Conservation (phyloP, 2,329 filamentous ascomycete genomes). For the Cladosporium halotolerans region DNA sequence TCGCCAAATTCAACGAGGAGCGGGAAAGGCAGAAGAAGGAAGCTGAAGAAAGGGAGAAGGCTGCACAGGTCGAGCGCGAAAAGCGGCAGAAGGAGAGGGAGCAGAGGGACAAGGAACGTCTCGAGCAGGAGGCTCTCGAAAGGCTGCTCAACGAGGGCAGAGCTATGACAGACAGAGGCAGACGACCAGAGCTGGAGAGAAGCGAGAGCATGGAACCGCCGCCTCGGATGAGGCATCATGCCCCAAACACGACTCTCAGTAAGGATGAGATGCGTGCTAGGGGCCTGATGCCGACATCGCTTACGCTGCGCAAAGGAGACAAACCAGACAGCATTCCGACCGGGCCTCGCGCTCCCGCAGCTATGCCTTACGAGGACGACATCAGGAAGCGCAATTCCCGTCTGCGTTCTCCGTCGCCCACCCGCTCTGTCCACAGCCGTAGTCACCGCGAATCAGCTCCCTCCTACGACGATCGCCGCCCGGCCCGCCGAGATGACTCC, state of each 20-base stretch:
- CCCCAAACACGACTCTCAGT: constrained; percentile 19
- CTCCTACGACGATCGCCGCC: constrained; percentile 19
- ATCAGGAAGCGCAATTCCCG: constrained; percentile 18
- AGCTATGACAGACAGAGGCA: constrained; percentile 47
- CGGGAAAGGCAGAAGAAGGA: constrained; percentile 34
- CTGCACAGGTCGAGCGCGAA: constrained; percentile 42
- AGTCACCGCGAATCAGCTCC: constrained; percentile 21
- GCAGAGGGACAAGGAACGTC: constrained; percentile 45
- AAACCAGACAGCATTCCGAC: constrained; percentile 13
- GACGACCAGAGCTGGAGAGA: constrained; percentile 45
- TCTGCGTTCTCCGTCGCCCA: constrained; percentile 24
- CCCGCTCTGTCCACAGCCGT: constrained; percentile 21
- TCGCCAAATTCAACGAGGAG: constrained; percentile 47
- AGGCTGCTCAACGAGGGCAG: constrained; percentile 50
- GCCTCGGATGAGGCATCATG: constrained; percentile 29
- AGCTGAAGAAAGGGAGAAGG: constrained; percentile 48
- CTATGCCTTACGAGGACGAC: constrained; percentile 16
- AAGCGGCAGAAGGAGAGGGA: constrained; percentile 33
- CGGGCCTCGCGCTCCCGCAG: constrained; percentile 1
- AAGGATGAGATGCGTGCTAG: constrained; percentile 27
- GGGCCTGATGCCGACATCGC: constrained; percentile 27
- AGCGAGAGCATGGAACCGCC: constrained; percentile 37
- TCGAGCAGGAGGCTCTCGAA: constrained; percentile 51
- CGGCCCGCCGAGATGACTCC: constrained; percentile 7
- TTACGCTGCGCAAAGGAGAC: constrained; percentile 27